A percentile compares a stretch with the other conserved stretches of the same genome.
phyloP scores from a whole-genome alignment of 139 green algal genomes.

The Chlamydomonas asymmetrica region DNA sequence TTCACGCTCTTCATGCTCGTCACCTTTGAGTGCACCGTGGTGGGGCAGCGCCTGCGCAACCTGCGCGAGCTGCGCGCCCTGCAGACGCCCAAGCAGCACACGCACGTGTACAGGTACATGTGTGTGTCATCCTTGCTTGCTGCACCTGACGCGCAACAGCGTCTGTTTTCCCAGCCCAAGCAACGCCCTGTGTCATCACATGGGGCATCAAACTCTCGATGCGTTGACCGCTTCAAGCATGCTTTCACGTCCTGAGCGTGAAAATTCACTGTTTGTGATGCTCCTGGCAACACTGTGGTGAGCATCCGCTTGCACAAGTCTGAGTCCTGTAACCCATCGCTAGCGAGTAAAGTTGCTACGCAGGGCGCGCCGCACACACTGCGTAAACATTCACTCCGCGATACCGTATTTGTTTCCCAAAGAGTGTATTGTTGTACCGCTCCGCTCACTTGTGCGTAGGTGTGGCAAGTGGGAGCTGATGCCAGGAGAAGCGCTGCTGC shows the following conservation, averaged over 20 bases:
- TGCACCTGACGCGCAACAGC: too few species aligned
- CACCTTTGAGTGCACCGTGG: constrained; percentile 97
- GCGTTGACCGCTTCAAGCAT: not conserved
- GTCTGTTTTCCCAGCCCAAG: too few species aligned
- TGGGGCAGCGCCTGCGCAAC: constrained; percentile 83
- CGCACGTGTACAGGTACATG: constrained; percentile 54
- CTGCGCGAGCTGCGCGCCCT: constrained; percentile 85
- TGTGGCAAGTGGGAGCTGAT: constrained; percentile 51
- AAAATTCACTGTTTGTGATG: too few species aligned
- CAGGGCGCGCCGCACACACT: too few species aligned
- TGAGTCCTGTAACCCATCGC: too few species aligned
- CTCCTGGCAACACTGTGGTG: too few species aligned
- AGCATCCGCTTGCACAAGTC: too few species aligned
- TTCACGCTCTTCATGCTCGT: constrained; percentile 98
- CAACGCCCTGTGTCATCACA: not conserved
- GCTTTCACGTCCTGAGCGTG: not conserved
- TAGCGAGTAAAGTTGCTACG: too few species aligned
- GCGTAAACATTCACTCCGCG: too few species aligned
- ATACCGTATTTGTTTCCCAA: too few species aligned
- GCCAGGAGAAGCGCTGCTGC: constrained; percentile 82
- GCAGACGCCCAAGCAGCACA: constrained; percentile 74
- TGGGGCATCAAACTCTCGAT: too few species aligned
- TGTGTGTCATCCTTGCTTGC: too few species aligned
- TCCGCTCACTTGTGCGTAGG: constrained; percentile 2
- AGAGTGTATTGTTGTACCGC: not conserved